Base-by-base conservation (phyloP, 176 grass and related monocot genomes). In the Elaeis guineensis region DNA sequence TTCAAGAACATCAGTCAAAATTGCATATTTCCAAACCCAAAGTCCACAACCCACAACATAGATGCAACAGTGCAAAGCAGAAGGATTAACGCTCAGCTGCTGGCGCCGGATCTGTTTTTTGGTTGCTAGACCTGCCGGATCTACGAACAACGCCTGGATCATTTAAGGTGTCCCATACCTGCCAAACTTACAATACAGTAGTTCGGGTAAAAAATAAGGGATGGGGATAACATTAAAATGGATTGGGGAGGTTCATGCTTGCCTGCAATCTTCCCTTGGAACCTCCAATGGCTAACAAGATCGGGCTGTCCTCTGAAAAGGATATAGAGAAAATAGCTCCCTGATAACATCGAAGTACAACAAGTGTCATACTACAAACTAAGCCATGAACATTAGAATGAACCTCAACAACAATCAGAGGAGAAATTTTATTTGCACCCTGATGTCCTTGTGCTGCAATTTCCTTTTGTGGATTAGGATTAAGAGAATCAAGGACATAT, bases 221-320 rank as follows among this genome's bases (percentile, higher is more conserved):
- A 17, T 30, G 6, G 24, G 21, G 5, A 3, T 19, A 17, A 52
- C 20, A 4, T 61, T 21, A 1, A 21, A 22, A 48, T 57, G 23
- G 4, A 56, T 1, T 21, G 11, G 70, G 0, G 61, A 50, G 18
- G 8, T 1, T 62, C 32, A 16, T 49, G 58, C 79, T 70, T 79
- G 85, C 86, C 2, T 79, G 73, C 1, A 85, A 57, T 82, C 63
- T 77, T 28, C n/a, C 86, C 71, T 90, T 90, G 22, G 82, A 90
- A 50, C 86, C 86, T 73, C 78, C 82, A 51, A 80, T 76, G 12
- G 86, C 82, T 62, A 90, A 59, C 64, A 73, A 76, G 60, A 82
- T 85, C 21, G 86, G 75, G n/a, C 30, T 76, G 24, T 90, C 86
- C 17, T 67, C 71, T 30, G 78, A 79, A 76, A 90, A 90, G 26